phyloP scores from a whole-genome alignment of 2,329 filamentous ascomycete genomes.

The Proliferodiscus dingleyae region DNA sequence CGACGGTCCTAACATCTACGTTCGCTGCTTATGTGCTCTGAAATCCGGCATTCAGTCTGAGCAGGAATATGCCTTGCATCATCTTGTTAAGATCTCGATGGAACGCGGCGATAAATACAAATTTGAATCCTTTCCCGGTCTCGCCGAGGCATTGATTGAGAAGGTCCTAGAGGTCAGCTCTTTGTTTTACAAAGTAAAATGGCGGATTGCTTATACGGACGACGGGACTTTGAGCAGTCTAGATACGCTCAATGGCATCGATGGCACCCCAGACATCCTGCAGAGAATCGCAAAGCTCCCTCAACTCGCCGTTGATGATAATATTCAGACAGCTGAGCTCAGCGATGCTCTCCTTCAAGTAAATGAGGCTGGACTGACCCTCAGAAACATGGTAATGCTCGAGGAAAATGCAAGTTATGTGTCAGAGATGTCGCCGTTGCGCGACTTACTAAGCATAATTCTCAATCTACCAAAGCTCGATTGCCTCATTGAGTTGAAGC shows the following conservation, averaged over 20 bases:
- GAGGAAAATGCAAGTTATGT: conserved; percentile 83
- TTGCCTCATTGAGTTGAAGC: conserved; percentile 75
- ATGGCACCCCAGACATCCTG: conserved; percentile 66
- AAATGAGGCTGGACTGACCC: conserved; percentile 79
- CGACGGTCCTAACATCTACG: conserved; percentile 84
- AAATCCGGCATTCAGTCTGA: conserved; percentile 75
- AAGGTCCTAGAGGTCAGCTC: conserved; percentile 75
- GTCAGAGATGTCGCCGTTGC: conserved; percentile 67
- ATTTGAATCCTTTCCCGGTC: conserved; percentile 83
- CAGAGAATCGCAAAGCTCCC: conserved; percentile 63
- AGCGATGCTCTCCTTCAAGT: conserved; percentile 68
- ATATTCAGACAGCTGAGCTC: conserved; percentile 66
- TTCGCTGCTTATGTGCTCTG: conserved; percentile 77
- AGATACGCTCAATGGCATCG: conserved; percentile 58
- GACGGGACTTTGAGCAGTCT: conserved; percentile 44
- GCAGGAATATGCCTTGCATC: conserved; percentile 88
- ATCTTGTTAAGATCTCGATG: conserved; percentile 91
- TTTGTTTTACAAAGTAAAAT: conserved; percentile 77
- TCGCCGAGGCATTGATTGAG: conserved; percentile 83
- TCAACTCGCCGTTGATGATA: conserved; percentile 58
- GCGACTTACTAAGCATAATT: conserved; percentile 78
- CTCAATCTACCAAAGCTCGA: conserved; percentile 71
- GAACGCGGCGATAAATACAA: conserved; percentile 94
- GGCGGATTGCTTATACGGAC: conserved; percentile 71
- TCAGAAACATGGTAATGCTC: conserved; percentile 94